Conservation (phyloP, 495 filamentous ascomycete genomes). For the Ramalina intermedia region DNA sequence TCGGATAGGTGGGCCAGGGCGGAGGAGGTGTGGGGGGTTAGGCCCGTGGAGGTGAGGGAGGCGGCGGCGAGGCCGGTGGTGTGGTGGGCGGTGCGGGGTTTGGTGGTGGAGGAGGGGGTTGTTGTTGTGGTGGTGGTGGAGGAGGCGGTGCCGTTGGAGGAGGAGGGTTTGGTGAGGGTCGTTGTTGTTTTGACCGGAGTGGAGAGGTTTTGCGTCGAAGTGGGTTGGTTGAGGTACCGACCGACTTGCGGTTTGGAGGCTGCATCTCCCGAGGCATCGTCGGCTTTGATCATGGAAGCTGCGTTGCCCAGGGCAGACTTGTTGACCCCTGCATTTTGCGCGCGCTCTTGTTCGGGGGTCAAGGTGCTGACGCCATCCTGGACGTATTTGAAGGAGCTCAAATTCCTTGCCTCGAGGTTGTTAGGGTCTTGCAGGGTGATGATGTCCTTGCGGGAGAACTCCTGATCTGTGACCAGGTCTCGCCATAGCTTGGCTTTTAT, state of each 20-base stretch:
- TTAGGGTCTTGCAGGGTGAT: slow-evolving; percentile 95
- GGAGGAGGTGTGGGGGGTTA: slow-evolving; percentile 78
- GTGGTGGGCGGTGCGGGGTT: slow-evolving; percentile 48
- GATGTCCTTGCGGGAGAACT: slow-evolving; percentile 84
- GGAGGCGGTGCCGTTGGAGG: slow-evolving; percentile 13
- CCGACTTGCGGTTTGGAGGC: slow-evolving; percentile 10
- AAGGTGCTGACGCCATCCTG: slow-evolving; percentile 64
- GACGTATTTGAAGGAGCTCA: slow-evolving; percentile 80
- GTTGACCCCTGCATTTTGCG: slow-evolving; percentile 55
- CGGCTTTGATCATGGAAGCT: slow-evolving; percentile 82
- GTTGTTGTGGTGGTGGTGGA: slow-evolving; percentile 9
- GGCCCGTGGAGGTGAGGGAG: slow-evolving; percentile 83
- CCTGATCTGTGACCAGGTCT: slow-evolving; percentile 76
- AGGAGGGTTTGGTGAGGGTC: slow-evolving; percentile 2
- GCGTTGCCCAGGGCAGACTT: slow-evolving; percentile 61
- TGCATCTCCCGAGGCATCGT: slow-evolving; percentile 39
- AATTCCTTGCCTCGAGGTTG: slow-evolving; percentile 68
- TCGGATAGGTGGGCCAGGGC: slow-evolving; percentile 76
- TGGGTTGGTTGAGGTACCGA: slow-evolving; percentile 16
- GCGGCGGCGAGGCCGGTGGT: slow-evolving; percentile 89
- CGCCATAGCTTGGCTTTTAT: slow-evolving; percentile 96
- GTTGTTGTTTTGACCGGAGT: background rate
- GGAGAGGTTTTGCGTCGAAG: slow-evolving; percentile 1
- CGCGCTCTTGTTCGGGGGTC: slow-evolving; percentile 44
- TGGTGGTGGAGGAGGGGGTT: slow-evolving; percentile 38